phyloP scores from a whole-genome alignment of 1,284 basidiomycete species.

The Sanghuangporus baumii region DNA sequence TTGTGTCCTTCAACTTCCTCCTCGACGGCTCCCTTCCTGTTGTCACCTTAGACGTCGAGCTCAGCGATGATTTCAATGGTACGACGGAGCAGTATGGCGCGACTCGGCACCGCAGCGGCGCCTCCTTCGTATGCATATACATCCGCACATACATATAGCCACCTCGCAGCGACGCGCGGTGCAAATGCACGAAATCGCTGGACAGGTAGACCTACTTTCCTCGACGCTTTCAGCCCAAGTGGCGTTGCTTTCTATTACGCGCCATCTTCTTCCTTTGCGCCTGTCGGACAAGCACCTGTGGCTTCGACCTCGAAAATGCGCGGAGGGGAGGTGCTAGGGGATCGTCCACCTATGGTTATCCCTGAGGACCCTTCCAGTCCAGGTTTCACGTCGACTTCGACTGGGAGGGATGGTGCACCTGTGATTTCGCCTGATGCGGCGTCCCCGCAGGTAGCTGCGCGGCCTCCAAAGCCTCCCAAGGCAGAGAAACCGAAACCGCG shows the following conservation, averaged over 20 bases:
- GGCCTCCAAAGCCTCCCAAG: conserved; percentile 62
- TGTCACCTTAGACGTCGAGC: not conserved
- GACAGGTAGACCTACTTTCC: not conserved
- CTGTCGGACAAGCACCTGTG: conserved; percentile 15
- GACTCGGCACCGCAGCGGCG: not conserved
- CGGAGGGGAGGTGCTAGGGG: conserved; percentile 32
- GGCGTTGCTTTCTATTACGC: conserved; percentile 71
- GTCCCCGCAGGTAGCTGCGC: conserved; percentile 64
- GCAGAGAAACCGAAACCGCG: conserved; percentile 57
- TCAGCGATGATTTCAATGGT: conserved; percentile 2
- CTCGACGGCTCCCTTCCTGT: not conserved
- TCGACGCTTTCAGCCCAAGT: conserved; percentile 30
- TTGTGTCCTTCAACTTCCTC: not conserved
- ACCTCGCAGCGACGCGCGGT: conserved; percentile 1
- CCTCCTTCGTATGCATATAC: not conserved
- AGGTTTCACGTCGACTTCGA: not conserved
- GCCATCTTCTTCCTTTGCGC: conserved; percentile 25
- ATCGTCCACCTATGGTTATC: conserved; percentile 47
- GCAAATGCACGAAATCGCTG: not conserved
- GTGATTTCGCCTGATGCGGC: conserved; percentile 52
- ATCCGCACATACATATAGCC: conserved; percentile 1
- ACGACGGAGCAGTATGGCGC: conserved; percentile 7
- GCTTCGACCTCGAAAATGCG: conserved; percentile 22
- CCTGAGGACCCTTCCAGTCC: conserved; percentile 27
- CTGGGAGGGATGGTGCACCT: conserved; percentile 26